Evolutionary conservation across 495 filamentous ascomycete genomes (phyloP).

Genomic region (Copromyces sp.): DNA sequence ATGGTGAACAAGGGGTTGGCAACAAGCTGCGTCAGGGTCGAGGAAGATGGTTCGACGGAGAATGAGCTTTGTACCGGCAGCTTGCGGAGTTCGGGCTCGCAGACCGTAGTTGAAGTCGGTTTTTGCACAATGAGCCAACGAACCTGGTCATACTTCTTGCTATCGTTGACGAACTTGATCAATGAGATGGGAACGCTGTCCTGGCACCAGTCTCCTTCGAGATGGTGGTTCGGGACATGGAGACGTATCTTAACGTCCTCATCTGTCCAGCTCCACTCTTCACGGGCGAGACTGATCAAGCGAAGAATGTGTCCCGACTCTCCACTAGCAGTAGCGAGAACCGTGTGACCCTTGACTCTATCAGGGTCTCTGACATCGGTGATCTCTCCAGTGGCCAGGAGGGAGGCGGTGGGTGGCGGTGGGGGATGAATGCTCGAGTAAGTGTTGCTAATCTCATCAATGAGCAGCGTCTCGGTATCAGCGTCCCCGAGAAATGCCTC

Average conservation of each 20-base stretch:
- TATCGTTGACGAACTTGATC: slow-evolving; percentile 50
- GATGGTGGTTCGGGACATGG: slow-evolving; percentile 16
- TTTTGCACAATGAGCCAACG: slow-evolving; percentile 57
- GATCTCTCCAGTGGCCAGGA: slow-evolving; percentile 30
- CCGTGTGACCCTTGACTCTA: slow-evolving; percentile 12
- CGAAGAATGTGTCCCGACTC: slow-evolving; percentile 42
- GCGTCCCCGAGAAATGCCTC: slow-evolving; percentile 28
- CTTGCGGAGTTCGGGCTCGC: slow-evolving; percentile 42
- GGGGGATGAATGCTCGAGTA: not conserved
- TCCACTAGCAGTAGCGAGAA: slow-evolving; percentile 41
- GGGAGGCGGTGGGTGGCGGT: slow-evolving; percentile 6
- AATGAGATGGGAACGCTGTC: slow-evolving; percentile 52
- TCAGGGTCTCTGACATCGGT: slow-evolving; percentile 17
- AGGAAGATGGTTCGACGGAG: not conserved
- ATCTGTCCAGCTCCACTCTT: slow-evolving; percentile 38
- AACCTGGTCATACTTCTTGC: slow-evolving; percentile 33
- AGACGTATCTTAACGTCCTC: slow-evolving; percentile 29
- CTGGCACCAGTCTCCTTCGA: slow-evolving; percentile 41
- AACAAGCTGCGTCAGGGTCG: slow-evolving; percentile 43
- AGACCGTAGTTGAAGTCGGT: slow-evolving; percentile 43
- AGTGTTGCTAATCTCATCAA: slow-evolving; percentile 14
- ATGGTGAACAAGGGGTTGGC: slow-evolving; percentile 53
- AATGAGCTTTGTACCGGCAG: slow-evolving; percentile 4
- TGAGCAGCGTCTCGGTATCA: slow-evolving; percentile 16
- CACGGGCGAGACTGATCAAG: slow-evolving; percentile 30